Conservation (phyloP, 1,284 basidiomycete genomes). For the Trichosporon ovoides region DNA sequence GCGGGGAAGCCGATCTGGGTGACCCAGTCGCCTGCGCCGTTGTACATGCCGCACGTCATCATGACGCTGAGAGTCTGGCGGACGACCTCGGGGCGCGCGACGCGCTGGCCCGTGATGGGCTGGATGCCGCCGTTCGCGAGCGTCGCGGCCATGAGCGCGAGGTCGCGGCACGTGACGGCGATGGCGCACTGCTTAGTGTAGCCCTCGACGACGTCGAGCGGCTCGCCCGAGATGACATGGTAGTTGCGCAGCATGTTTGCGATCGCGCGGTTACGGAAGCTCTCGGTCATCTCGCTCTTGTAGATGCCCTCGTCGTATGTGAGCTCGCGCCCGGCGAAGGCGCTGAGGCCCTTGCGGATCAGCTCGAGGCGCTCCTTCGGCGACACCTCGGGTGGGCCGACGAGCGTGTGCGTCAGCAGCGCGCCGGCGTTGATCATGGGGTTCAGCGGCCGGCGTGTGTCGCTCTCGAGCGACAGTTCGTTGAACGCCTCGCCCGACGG, state of each 20-base stretch:
- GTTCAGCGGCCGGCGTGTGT: conserved; percentile 17
- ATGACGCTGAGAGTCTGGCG: conserved; percentile 18
- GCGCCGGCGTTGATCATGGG: conserved; percentile 24
- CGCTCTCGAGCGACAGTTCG: conserved; percentile 15
- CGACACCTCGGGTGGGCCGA: not conserved
- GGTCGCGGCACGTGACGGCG: conserved; percentile 16
- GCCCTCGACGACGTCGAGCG: conserved; percentile 9
- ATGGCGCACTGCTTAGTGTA: conserved; percentile 22
- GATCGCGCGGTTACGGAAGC: conserved; percentile 18
- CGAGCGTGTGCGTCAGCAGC: conserved; percentile 14
- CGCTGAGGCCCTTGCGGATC: conserved; percentile 14
- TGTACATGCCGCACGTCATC: conserved; percentile 23
- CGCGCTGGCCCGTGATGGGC: conserved; percentile 17
- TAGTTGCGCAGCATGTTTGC: conserved; percentile 22
- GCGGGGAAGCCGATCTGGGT: conserved; percentile 14
- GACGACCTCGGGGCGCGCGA: conserved; percentile 16
- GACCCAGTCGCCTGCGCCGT: conserved; percentile 20
- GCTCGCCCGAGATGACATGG: conserved; percentile 8
- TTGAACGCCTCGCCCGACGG: conserved; percentile 22
- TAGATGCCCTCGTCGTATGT: conserved; percentile 13
- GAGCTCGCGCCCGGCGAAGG: conserved; percentile 19
- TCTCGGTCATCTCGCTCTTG: conserved; percentile 11
- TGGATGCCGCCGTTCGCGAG: conserved; percentile 20
- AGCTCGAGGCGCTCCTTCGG: conserved; percentile 12
- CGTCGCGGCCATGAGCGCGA: conserved; percentile 20